Percentiles rank a stretch among this genome's conserved stretches.
Evolutionary conservation across 1,139 yeast species (phyloP).

Genomic region (Geotrichum carabidarum): DNA sequence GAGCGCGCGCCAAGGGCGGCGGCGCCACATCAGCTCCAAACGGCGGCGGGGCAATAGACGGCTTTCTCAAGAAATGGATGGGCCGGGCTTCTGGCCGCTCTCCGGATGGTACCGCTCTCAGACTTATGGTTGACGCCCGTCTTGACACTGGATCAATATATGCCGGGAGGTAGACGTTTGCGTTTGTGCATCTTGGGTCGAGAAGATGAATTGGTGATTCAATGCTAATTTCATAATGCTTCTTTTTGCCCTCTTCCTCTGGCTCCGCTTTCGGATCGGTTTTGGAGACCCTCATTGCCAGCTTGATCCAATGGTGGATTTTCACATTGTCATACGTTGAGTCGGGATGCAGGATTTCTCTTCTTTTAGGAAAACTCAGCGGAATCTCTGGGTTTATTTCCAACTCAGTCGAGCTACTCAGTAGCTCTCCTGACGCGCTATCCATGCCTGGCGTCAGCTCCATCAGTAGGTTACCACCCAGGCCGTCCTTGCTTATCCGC

Average conservation of each 20-base stretch:
- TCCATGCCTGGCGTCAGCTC: slow-evolving; percentile 27
- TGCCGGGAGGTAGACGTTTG: slow-evolving; percentile 38
- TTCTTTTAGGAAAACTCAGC: slow-evolving; percentile 45
- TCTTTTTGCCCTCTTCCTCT: slow-evolving; percentile 51
- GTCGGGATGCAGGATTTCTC: slow-evolving; percentile 66
- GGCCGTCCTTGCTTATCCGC: slow-evolving; percentile 60
- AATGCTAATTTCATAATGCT: slow-evolving; percentile 85
- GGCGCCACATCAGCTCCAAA: slow-evolving; percentile 41
- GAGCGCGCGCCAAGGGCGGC: slow-evolving; percentile 29
- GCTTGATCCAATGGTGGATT: slow-evolving; percentile 90
- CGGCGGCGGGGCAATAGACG: slow-evolving; percentile 45
- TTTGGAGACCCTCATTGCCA: slow-evolving; percentile 71
- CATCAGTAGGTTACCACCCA: slow-evolving; percentile 38
- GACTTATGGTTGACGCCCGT: slow-evolving; percentile 11
- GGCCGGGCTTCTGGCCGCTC: slow-evolving; percentile 26
- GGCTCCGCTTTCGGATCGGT: slow-evolving; percentile 44
- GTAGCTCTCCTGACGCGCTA: slow-evolving; percentile 29
- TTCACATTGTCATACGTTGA: slow-evolving; percentile 73
- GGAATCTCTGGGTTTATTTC: slow-evolving; percentile 88
- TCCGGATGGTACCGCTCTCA: slow-evolving; percentile 19
- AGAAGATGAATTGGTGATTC: slow-evolving; percentile 85
- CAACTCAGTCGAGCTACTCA: slow-evolving; percentile 50
- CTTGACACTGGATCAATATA: slow-evolving; percentile 28
- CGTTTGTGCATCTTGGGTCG: slow-evolving; percentile 42
- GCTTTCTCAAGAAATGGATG: slow-evolving; percentile 41